A percentile compares a stretch with the other conserved stretches of the same genome.
Conservation (phyloP, 2,329 filamentous ascomycete species). For the Fusarium stilboides region DNA sequence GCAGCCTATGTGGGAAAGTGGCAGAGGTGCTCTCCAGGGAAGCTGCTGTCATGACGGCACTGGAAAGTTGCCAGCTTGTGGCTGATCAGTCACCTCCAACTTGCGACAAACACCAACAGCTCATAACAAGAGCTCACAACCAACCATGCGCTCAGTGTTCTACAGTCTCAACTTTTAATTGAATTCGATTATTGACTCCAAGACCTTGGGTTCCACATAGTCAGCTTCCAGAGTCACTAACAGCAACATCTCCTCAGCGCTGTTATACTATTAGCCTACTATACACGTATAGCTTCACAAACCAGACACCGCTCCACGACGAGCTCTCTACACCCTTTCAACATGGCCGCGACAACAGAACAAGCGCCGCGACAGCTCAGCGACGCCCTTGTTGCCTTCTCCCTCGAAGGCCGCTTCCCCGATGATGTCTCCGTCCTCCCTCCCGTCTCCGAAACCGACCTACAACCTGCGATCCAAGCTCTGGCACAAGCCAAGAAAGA, state of each 20-base stretch:
- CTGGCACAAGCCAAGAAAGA: slow-evolving; percentile 55
- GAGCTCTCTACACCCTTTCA: not conserved
- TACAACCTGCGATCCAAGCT: slow-evolving; percentile 59
- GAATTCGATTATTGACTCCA: not conserved
- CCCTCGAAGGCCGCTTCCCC: slow-evolving; percentile 60
- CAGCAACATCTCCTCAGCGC: slow-evolving; percentile 7
- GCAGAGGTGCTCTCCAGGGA: slow-evolving; percentile 13
- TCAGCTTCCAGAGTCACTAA: slow-evolving; percentile 4
- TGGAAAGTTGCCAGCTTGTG: slow-evolving; percentile 48
- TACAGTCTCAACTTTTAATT: not conserved
- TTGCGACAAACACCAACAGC: slow-evolving; percentile 42
- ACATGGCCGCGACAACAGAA: slow-evolving; percentile 53
- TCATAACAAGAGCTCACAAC: slow-evolving; percentile 23
- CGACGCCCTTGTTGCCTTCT: slow-evolving; percentile 59
- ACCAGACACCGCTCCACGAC: not conserved
- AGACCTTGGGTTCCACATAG: not conserved
- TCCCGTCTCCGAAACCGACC: slow-evolving; percentile 56
- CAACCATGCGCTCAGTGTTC: slow-evolving; percentile 14
- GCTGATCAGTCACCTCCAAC: slow-evolving; percentile 34
- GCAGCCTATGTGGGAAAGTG: slow-evolving; percentile 9
- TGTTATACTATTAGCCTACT: not conserved
- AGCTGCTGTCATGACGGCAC: slow-evolving; percentile 41
- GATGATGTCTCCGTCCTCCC: slow-evolving; percentile 57
- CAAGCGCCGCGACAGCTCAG: slow-evolving; percentile 53
- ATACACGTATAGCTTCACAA: slow-evolving; percentile 35